Evolutionary conservation across 2,329 filamentous ascomycete species (phyloP).

Genomic region (Camillea tinctor): DNA sequence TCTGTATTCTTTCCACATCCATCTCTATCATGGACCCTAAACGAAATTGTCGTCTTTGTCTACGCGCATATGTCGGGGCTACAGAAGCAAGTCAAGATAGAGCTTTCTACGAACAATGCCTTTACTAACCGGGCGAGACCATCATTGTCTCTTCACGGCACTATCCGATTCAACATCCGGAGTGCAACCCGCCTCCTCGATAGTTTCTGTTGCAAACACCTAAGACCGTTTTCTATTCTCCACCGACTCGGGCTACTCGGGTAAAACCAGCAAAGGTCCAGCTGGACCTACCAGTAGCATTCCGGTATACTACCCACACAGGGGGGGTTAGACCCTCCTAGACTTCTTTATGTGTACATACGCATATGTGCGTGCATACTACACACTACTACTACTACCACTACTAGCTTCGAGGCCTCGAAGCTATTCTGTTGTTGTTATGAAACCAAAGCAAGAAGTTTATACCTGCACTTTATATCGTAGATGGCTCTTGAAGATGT

Average conservation of each 20-base stretch:
- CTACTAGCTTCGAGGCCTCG: too few species aligned
- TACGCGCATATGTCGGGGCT: too few species aligned
- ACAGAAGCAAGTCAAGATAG: neutral
- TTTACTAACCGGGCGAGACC: constrained; percentile 11
- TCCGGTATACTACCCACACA: neutral
- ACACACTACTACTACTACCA: too few species aligned
- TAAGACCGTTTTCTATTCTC: neutral
- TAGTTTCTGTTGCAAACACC: neutral
- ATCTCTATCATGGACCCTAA: neutral
- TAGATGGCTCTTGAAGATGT: too few species aligned
- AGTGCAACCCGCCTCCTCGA: constrained; percentile 4
- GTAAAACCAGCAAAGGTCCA: too few species aligned
- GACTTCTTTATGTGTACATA: neutral
- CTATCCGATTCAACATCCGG: neutral
- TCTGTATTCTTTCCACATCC: neutral
- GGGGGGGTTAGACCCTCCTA: neutral
- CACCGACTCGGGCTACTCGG: neutral
- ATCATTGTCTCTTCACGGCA: neutral
- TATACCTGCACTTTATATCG: too few species aligned
- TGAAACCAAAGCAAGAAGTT: too few species aligned
- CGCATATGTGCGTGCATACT: too few species aligned
- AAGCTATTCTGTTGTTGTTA: too few species aligned
- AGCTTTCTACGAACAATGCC: constrained; percentile 8
- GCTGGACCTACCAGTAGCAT: neutral
- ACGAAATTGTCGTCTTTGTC: neutral